Evolutionary conservation across 768 basidiomycete genomes (phyloP).

Genomic region (Leccinum incarnatum): DNA sequence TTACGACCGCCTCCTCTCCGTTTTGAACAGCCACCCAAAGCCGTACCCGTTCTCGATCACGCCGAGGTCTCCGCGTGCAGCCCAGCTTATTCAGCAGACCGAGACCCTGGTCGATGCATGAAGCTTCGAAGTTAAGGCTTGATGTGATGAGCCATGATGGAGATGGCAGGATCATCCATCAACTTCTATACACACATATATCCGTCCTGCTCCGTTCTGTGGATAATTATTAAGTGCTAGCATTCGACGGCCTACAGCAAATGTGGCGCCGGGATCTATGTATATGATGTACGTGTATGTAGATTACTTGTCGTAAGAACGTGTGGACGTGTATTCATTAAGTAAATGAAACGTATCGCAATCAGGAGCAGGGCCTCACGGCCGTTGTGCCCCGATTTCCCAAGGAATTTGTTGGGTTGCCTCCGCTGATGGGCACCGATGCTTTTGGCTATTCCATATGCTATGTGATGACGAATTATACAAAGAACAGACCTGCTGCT

Average conservation of each 20-base stretch:
- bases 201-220: not conserved
- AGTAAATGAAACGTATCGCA: not conserved
- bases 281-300: not conserved
- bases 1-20: not conserved
- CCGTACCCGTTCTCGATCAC: slow-evolving; percentile 21
- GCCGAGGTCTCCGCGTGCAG: slow-evolving; percentile 12
- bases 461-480: not conserved
- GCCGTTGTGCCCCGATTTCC: not conserved
- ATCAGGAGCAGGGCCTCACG: not conserved
- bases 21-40: slow-evolving; percentile 12
- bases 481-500: slow-evolving; percentile 20
- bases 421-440: not conserved
- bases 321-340: not conserved
- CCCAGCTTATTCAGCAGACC: slow-evolving; percentile 15
- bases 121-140: not conserved
- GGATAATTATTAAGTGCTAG: not conserved
- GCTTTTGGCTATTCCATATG: not conserved
- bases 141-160: not conserved
- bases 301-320: no score
- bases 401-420: not conserved
- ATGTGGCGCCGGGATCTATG: not conserved
- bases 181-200: not conserved
- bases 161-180: not conserved
- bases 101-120: slow-evolving; percentile 1
- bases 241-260: not conserved